Percentiles rank a stretch among this genome's conserved stretches.
Conservation (phyloP, 2,329 filamentous ascomycete species). For the Botrytis elliptica region DNA sequence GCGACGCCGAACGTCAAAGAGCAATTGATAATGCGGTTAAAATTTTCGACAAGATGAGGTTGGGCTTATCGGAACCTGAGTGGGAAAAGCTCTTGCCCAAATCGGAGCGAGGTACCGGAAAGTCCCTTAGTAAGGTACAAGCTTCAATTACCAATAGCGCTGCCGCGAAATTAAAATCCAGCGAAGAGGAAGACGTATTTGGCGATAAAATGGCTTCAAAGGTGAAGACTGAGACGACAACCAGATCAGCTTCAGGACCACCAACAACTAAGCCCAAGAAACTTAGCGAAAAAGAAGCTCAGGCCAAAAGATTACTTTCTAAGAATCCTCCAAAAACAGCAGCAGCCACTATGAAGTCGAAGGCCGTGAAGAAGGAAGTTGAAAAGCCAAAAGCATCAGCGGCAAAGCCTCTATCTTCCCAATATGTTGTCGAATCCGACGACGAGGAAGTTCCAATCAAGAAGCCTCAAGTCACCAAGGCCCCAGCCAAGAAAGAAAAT, state of each 20-base stretch:
- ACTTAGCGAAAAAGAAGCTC: conserved; percentile 51
- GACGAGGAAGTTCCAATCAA: conserved; percentile 31
- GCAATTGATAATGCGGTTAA: conserved; percentile 61
- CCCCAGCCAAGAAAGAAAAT: conserved; percentile 43
- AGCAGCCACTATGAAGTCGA: conserved; percentile 26
- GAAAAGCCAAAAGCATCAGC: conserved; percentile 16
- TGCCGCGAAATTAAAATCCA: conserved; percentile 51
- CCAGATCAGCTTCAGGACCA: conserved; percentile 53
- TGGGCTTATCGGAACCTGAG: conserved; percentile 55
- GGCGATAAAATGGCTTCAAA: conserved; percentile 39
- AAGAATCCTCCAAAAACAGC: conserved; percentile 38
- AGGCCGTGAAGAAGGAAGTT: conserved; percentile 27
- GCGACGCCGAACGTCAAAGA: conserved; percentile 54
- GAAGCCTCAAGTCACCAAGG: conserved; percentile 34
- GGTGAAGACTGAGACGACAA: conserved; percentile 45
- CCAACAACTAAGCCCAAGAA: conserved; percentile 57
- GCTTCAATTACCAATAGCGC: conserved; percentile 55
- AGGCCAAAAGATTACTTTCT: conserved; percentile 55
- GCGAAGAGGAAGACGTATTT: conserved; percentile 45
- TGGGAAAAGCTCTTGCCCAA: conserved; percentile 62
- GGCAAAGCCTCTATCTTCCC: conserved; percentile 32
- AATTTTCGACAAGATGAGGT: conserved; percentile 57
- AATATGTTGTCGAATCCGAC: conserved; percentile 39
- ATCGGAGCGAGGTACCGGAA: conserved; percentile 59
- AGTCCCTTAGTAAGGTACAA: conserved; percentile 61